phyloP scores from a whole-genome alignment of 2,329 filamentous ascomycete species.

The Alternaria brassicae region DNA sequence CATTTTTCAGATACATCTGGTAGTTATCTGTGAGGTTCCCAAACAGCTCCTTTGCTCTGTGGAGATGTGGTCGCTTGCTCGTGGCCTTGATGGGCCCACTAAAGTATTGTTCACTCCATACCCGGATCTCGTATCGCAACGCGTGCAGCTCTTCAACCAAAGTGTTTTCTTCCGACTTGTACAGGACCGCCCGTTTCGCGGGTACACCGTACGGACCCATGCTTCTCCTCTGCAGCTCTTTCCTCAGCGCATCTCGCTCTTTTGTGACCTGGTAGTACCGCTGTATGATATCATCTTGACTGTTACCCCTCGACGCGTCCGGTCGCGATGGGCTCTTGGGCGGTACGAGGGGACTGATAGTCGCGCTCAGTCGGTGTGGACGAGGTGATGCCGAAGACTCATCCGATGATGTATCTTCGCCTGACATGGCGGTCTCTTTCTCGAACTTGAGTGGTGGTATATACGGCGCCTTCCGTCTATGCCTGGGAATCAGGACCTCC shows the following conservation, averaged over 20 bases:
- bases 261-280: slow-evolving; percentile 50
- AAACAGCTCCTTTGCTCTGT: slow-evolving; percentile 44
- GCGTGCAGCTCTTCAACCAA: slow-evolving; percentile 46
- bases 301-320: slow-evolving; percentile 40
- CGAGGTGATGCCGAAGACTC: slow-evolving; percentile 35
- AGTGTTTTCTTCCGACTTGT: slow-evolving; percentile 47
- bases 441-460: slow-evolving; percentile 36
- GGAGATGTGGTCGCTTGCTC: slow-evolving; percentile 42
- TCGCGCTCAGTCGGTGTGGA: slow-evolving; percentile 28
- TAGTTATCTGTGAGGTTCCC: slow-evolving; percentile 46
- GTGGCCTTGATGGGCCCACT: slow-evolving; percentile 34
- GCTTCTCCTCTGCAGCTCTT: slow-evolving; percentile 46
- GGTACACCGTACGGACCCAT: slow-evolving; percentile 42
- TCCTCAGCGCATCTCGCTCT: slow-evolving; percentile 47
- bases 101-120: slow-evolving; percentile 49
- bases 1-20: slow-evolving; percentile 41
- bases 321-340: slow-evolving; percentile 48
- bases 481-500: slow-evolving; percentile 46
- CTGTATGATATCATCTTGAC: slow-evolving; percentile 48
- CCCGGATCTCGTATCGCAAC: slow-evolving; percentile 44
- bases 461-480: slow-evolving; percentile 37
- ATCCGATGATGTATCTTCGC: slow-evolving; percentile 35
- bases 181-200: slow-evolving; percentile 33
- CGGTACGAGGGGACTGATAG: slow-evolving; percentile 39
- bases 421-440: slow-evolving; percentile 29